phyloP scores from a whole-genome alignment of 179 eudicot species.

The Beta macrorhiza region DNA sequence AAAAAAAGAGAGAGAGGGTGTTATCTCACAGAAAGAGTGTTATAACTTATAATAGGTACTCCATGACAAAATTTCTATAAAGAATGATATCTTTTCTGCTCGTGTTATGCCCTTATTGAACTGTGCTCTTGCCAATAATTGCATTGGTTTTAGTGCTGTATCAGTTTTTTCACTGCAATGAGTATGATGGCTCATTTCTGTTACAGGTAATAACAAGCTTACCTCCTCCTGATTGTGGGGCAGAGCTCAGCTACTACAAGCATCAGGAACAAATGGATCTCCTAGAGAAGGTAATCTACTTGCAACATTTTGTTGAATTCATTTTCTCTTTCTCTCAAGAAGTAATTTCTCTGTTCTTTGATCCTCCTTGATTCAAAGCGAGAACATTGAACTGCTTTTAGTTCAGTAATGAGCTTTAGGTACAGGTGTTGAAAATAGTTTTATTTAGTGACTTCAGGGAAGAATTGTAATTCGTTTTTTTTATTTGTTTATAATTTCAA shows the following conservation, averaged over 20 bases:
- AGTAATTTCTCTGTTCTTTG: neutral
- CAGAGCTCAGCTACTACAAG: conserved; percentile 57
- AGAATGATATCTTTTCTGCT: neutral
- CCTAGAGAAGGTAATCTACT: conserved; percentile 57
- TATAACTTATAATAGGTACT: neutral
- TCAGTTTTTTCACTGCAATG: neutral
- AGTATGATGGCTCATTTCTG: neutral
- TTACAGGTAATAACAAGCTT: conserved; percentile 82
- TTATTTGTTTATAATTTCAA: neutral
- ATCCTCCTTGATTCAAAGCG: neutral
- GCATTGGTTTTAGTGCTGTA: neutral
- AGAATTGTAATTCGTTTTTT: neutral
- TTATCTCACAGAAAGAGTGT: neutral
- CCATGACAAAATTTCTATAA: neutral
- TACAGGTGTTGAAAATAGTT: neutral
- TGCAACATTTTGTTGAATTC: neutral
- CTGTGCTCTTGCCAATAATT: neutral
- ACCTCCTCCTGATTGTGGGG: conserved; percentile 83
- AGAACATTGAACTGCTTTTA: neutral
- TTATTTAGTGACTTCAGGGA: neutral
- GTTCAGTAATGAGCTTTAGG: neutral
- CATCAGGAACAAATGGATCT: conserved; percentile 73
- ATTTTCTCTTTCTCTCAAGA: neutral
- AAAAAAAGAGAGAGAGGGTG: neutral
- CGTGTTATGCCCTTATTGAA: neutral